Conservation (phyloP, 331 rosid genomes). For the Quercus lobata region DNA sequence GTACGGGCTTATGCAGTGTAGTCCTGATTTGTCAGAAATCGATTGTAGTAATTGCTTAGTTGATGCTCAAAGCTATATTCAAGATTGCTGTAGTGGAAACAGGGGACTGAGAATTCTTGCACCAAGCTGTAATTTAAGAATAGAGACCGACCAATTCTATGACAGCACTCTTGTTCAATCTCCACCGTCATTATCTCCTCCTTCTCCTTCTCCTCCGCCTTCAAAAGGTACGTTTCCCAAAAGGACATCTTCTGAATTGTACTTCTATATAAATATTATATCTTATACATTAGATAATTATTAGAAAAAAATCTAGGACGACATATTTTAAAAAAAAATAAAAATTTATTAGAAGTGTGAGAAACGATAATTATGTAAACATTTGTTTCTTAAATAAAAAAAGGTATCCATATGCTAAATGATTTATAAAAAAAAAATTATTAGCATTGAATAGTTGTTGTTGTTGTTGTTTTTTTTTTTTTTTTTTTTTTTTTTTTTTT, state of each 20-base stretch:
- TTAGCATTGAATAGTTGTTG: too few relatives aligned
- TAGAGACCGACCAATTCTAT: neutral
- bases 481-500: too few relatives aligned
- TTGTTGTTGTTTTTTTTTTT: too few relatives aligned
- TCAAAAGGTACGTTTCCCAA: neutral
- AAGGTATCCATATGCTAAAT: too few relatives aligned
- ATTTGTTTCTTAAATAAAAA: too few relatives aligned
- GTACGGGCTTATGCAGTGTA: conserved; percentile 39
- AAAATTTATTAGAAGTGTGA: too few relatives aligned
- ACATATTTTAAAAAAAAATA: too few relatives aligned
- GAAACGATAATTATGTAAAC: too few relatives aligned
- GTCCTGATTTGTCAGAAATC: conserved; percentile 28
- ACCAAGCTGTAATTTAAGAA: conserved; percentile 37
- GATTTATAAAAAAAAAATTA: too few relatives aligned
- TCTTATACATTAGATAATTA: neutral
- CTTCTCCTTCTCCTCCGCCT: neutral
- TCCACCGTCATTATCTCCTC: neutral
- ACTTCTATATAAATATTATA: neutral
- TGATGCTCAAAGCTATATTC: neutral
- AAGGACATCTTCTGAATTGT: neutral
- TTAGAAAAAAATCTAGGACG: too few relatives aligned
- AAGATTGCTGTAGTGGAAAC: neutral
- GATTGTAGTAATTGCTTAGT: too few relatives aligned
- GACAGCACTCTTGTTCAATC: too few relatives aligned
- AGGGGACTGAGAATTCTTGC: conserved; percentile 15